Evolutionary conservation across 1,284 basidiomycete genomes (phyloP).

Genomic region (Sanghuangporus weigelae): DNA sequence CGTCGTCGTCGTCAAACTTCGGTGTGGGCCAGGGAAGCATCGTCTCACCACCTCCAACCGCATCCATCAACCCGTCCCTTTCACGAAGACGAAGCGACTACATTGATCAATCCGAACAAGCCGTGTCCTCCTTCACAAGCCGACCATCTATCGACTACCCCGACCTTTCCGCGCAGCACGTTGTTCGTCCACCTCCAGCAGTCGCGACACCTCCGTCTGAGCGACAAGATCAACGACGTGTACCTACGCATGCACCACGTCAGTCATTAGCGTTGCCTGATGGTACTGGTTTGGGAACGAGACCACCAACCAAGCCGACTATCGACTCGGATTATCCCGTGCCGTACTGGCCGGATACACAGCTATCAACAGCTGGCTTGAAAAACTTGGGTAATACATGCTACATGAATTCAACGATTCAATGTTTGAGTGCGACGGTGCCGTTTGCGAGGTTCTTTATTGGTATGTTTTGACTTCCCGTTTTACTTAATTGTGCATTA

Average conservation of each 20-base stretch:
- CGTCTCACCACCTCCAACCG: slow-evolving; percentile 67
- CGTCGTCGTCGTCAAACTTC: slow-evolving; percentile 28
- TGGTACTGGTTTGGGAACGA: slow-evolving; percentile 39
- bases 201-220: slow-evolving; percentile 64
- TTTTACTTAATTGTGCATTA: slow-evolving; percentile 1
- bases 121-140: slow-evolving; percentile 46
- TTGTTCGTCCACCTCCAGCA: slow-evolving; percentile 72
- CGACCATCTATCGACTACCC: slow-evolving; percentile 77
- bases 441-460: slow-evolving; percentile 90
- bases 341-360: slow-evolving; percentile 73
- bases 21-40: slow-evolving; percentile 30
- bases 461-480: slow-evolving; percentile 41
- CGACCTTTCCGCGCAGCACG: slow-evolving; percentile 52
- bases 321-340: slow-evolving; percentile 71
- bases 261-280: slow-evolving; percentile 25
- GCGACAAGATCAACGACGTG: slow-evolving; percentile 57
- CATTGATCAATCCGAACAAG: slow-evolving; percentile 71
- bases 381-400: slow-evolving; percentile 99
- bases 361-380: slow-evolving; percentile 81
- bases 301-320: slow-evolving; percentile 39
- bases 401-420: slow-evolving; percentile 98
- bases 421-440: slow-evolving; percentile 89
- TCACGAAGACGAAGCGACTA: slow-evolving; percentile 76
- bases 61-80: slow-evolving; percentile 71
- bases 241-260: slow-evolving; percentile 27